phyloP scores from a whole-genome alignment of 352 stramenopile species.

The Globisporangium canariense region DNA sequence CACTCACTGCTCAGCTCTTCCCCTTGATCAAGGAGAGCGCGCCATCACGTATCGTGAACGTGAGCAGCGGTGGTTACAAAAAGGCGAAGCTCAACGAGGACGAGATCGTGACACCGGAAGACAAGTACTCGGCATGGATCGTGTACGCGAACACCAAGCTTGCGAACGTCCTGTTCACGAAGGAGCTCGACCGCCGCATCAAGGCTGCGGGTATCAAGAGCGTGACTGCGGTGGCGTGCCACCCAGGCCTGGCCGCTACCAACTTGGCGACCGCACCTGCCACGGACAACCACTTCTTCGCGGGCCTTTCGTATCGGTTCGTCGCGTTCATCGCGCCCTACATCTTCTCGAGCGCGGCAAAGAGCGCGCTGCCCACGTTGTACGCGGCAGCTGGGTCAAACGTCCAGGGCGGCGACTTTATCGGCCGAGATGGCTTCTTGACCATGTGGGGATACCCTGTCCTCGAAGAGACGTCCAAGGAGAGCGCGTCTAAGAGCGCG shows the following conservation, averaged over 20 bases:
- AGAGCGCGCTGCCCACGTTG: too few species aligned
- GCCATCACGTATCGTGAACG: too few species aligned
- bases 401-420: constrained; percentile 28
- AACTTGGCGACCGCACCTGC: constrained; percentile 16
- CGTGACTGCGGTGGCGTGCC: constrained; percentile 21
- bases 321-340: too few species aligned
- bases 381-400: too few species aligned
- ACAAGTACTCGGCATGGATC: constrained; percentile 28
- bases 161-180: constrained; percentile 48
- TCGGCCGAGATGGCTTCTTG: constrained; percentile 26
- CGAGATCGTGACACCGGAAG: not conserved
- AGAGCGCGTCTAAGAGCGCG: constrained; percentile 22
- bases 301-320: constrained; percentile 18
- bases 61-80: too few species aligned
- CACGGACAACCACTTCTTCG: constrained; percentile 19
- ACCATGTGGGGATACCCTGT: constrained; percentile 29
- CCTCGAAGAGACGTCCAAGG: constrained; percentile 23
- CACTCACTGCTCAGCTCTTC: too few species aligned
- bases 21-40: too few species aligned
- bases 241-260: constrained; percentile 31
- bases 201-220: constrained; percentile 22
- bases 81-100: too few species aligned
- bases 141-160: constrained; percentile 51
- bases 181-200: constrained; percentile 39
- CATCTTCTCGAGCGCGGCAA: too few species aligned